phyloP scores from a whole-genome alignment of 2,329 filamentous ascomycete genomes.

The Pleurostoma richardsiae region DNA sequence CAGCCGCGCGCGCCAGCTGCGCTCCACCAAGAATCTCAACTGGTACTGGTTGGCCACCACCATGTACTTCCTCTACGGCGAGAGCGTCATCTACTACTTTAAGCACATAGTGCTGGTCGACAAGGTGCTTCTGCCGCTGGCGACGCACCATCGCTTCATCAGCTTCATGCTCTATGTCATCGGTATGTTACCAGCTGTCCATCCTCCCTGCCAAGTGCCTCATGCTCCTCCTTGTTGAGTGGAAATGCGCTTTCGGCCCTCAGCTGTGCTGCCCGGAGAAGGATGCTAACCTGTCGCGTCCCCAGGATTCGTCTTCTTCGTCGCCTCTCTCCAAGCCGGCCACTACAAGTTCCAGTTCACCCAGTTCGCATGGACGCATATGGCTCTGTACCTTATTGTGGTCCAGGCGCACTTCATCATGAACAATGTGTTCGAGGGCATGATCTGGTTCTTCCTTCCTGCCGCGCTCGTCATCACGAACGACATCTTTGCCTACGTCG shows the following conservation, averaged over 20 bases:
- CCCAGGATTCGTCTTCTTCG: conserved; percentile 94
- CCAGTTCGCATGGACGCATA: conserved; percentile 98
- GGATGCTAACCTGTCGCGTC: conserved; percentile 9
- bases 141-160: conserved; percentile 97
- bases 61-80: conserved; percentile 99
- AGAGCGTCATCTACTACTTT: conserved; percentile 99
- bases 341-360: conserved; percentile 99
- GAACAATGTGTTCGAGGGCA: conserved; percentile 99
- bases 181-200: conserved; percentile 51
- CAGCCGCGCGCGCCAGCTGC: conserved; percentile 81
- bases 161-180: conserved; percentile 98
- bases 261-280: neutral
- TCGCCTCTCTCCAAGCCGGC: conserved; percentile 87
- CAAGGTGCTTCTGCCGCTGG: conserved; percentile 84
- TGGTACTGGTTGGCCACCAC: conserved; percentile 99
- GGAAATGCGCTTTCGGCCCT: too few species aligned
- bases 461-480: conserved; percentile 95
- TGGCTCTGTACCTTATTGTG: conserved; percentile 96
- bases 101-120: conserved; percentile 98
- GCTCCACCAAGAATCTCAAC: conserved; percentile 93
- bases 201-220: neutral
- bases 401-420: conserved; percentile 99
- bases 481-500: conserved; percentile 97
- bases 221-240: neutral
- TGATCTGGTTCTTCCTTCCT: conserved; percentile 99